phyloP scores from a whole-genome alignment of 108 stramenopile genomes.

The Nitzschia putrida region DNA sequence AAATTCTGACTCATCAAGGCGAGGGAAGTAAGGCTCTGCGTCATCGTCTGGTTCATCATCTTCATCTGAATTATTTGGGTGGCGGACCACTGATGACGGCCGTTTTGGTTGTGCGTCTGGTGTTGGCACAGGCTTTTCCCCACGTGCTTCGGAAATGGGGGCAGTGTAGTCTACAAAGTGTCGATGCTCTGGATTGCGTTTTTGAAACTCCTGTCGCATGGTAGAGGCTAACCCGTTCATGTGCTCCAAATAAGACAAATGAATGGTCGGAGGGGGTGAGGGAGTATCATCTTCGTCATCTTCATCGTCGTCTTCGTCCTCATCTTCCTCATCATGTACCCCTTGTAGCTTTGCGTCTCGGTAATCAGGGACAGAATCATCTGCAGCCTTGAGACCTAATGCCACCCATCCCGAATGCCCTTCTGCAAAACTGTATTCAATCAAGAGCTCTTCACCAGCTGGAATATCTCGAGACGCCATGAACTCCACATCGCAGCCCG shows the following conservation, averaged over 20 bases:
- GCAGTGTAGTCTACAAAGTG: too few relatives aligned
- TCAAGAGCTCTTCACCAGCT: conserved; percentile 18
- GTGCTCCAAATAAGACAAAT: too few relatives aligned
- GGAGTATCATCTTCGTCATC: background rate
- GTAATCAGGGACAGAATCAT: too few relatives aligned
- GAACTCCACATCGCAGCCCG: conserved; percentile 16
- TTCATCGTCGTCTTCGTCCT: conserved; percentile 3
- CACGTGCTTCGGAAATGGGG: too few relatives aligned
- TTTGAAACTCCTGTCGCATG: too few relatives aligned
- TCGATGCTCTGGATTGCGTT: too few relatives aligned
- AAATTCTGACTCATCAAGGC: background rate
- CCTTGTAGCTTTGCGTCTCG: background rate
- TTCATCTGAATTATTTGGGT: background rate
- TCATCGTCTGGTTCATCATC: background rate
- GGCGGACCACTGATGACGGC: too few relatives aligned
- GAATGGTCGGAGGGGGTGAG: too few relatives aligned
- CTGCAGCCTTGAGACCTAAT: background rate
- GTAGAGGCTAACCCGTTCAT: too few relatives aligned
- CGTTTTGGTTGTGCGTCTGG: too few relatives aligned
- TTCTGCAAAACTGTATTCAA: conserved; percentile 23
- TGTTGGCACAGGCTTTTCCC: too few relatives aligned
- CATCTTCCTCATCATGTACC: conserved; percentile 2
- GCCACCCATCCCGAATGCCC: conserved; percentile 1
- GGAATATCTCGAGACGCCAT: conserved; percentile 25
- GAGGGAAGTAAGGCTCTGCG: background rate